Evolutionary conservation across 1,284 basidiomycete genomes (phyloP).

Genomic region (Trichosporon sp.): DNA sequence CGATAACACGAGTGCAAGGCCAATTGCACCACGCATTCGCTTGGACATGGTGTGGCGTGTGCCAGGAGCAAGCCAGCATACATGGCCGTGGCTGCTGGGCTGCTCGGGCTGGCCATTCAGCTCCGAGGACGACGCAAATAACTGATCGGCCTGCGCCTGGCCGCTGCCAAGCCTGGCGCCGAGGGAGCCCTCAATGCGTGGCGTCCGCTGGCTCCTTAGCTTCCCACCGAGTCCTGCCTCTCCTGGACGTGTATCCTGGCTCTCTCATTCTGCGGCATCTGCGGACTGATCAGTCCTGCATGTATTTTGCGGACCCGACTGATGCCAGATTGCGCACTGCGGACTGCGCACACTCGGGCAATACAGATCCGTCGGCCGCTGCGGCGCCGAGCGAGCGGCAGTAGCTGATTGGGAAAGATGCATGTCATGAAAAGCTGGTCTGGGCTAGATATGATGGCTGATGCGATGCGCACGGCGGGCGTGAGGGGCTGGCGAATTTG

Average conservation of each 20-base stretch:
- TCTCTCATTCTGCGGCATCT: not conserved
- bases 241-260: not conserved
- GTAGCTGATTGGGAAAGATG: not conserved
- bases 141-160: not conserved
- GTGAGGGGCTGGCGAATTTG: no score
- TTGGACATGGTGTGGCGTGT: not conserved
- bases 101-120: no score
- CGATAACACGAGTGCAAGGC: not conserved
- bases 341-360: not conserved
- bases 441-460: not conserved
- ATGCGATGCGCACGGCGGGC: no score
- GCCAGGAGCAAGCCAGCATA: no score
- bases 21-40: not conserved
- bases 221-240: not conserved
- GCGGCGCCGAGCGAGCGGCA: not conserved
- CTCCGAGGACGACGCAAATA: not conserved
- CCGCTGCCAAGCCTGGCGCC: not conserved
- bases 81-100: no score
- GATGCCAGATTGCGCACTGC: not conserved
- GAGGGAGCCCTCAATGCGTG: not conserved
- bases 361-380: not conserved
- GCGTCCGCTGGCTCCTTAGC: not conserved
- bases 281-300: no score
- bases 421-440: not conserved
- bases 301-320: not conserved